Base-by-base conservation (phyloP, 179 eudicot species). In the Amaranthus tricolor region DNA sequence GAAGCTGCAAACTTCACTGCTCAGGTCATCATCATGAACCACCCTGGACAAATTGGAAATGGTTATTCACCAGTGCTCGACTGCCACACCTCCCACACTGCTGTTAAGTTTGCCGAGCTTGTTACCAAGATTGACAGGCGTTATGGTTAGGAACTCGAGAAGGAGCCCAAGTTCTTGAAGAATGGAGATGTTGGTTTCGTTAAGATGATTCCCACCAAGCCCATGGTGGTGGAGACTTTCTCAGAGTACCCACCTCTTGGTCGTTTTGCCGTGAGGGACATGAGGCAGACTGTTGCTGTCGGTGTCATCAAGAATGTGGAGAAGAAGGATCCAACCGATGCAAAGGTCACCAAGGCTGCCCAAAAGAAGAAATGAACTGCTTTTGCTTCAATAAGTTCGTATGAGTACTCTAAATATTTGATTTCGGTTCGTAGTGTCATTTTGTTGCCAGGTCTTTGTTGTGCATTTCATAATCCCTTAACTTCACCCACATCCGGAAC, bases 281-380 rank as follows among this genome's bases (percentile, higher is more conserved):
- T 75, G 78, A 75, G 78, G 72, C 78, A 75, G 49, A 75, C 78
- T 1, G 78, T 75, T 14, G 78, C 78, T 21, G 78, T 75, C 1
- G 78, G 78, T 45, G 78, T 75, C 49, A 75, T 75, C 78, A 75
- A 75, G 78, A 48, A 16, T 6, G 78, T 75, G 2, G 78, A 75
- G 72, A 75, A 75, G 78, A 75, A 75, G 65, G 78, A 75, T 0
- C 78, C 78, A 7, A 75, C 72, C 6, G 72, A 72, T 20, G 78
- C 78, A 48, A 75, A 75, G 72, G 72, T 75, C 0, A 75, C 78
- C 72, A 75, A 75, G 78, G 78, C 78, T 55, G 78, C 78, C 19
- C 57, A 8, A 7, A 75, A 75, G 84, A 83, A 80, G 82, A 80
- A 80, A 73, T 83, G 77, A 83, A 52, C 17, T n/a, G 45, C 31